phyloP scores from a whole-genome alignment of 345 rosid species.

The Barbarea vulgaris region DNA sequence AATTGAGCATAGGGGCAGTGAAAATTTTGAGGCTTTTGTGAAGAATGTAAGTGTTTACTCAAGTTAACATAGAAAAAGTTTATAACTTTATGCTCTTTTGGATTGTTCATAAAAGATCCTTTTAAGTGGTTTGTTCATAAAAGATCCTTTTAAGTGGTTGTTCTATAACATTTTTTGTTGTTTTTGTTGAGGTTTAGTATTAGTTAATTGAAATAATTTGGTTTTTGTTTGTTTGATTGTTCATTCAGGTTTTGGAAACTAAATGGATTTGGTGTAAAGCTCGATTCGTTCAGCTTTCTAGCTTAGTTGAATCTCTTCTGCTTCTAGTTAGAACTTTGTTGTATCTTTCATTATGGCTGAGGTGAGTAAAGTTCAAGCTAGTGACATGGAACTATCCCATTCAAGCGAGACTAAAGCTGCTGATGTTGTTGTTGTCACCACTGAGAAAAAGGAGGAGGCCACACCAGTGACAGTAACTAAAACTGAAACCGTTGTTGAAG shows the following conservation, averaged over 20 bases:
- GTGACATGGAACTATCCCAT: slow-evolving; percentile 42
- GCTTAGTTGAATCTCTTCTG: slow-evolving; percentile 22
- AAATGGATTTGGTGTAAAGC: not conserved
- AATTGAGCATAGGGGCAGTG: not conserved
- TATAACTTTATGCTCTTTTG: not conserved
- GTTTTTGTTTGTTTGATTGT: slow-evolving; percentile 16
- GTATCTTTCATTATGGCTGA: slow-evolving; percentile 41
- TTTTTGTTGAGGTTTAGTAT: not conserved
- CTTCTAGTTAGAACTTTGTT: slow-evolving; percentile 36
- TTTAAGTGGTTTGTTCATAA: too few relatives aligned
- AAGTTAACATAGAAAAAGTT: not conserved
- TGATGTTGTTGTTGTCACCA: slow-evolving; percentile 40
- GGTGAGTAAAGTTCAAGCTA: slow-evolving; percentile 3
- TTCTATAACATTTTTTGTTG: not conserved
- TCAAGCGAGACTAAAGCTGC: slow-evolving; percentile 45
- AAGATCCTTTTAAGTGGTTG: not conserved
- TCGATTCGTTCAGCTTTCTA: slow-evolving; percentile 5
- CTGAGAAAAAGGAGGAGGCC: slow-evolving; percentile 44
- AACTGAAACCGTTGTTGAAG: slow-evolving; percentile 32
- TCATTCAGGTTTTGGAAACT: slow-evolving; percentile 18
- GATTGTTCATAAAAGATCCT: too few relatives aligned
- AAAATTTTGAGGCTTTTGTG: not conserved
- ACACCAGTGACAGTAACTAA: slow-evolving; percentile 35
- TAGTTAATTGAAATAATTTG: not conserved
- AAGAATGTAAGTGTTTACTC: not conserved